Conservation (phyloP, 2,329 filamentous ascomycete genomes). For the Aureobasidium sp. region DNA sequence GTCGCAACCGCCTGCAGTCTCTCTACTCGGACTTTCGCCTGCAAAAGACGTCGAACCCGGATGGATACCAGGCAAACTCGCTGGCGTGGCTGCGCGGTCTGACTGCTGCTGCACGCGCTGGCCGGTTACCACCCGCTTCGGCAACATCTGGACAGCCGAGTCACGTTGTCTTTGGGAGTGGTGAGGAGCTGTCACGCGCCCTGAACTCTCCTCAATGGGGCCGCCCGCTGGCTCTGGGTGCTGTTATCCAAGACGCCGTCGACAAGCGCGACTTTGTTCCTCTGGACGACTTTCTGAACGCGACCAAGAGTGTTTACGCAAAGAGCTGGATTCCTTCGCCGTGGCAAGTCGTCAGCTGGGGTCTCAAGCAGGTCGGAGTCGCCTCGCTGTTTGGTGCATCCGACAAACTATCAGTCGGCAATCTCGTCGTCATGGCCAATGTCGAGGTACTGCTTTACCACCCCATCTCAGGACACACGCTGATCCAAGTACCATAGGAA, state of each 20-base stretch:
- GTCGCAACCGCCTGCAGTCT: slow-evolving; percentile 67
- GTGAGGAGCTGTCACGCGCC: slow-evolving; percentile 57
- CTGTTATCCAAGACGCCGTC: slow-evolving; percentile 69
- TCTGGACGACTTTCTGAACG: slow-evolving; percentile 56
- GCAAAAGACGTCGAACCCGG: slow-evolving; percentile 68
- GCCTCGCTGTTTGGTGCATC: slow-evolving; percentile 19
- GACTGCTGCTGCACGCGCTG: slow-evolving; percentile 56
- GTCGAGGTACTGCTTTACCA: slow-evolving; percentile 40
- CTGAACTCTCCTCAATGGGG: slow-evolving; percentile 73
- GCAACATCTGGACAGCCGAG: neutral
- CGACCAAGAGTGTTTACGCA: slow-evolving; percentile 62
- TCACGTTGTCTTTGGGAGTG: slow-evolving; percentile 43
- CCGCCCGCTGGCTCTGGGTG: slow-evolving; percentile 67
- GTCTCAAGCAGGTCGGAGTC: slow-evolving; percentile 60
- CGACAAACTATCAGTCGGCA: slow-evolving; percentile 51
- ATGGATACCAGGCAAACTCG: slow-evolving; percentile 75
- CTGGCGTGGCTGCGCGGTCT: slow-evolving; percentile 70
- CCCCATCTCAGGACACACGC: neutral
- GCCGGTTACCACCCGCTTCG: slow-evolving; percentile 37
- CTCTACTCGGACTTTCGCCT: slow-evolving; percentile 80
- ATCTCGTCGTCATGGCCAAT: slow-evolving; percentile 58
- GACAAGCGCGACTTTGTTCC: slow-evolving; percentile 60
- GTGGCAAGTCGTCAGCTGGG: slow-evolving; percentile 67
- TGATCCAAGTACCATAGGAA: slow-evolving; percentile 16
- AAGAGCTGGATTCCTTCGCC: slow-evolving; percentile 60